These are phyloP conservation scores for Scedosporium aurantiacum DNA, from an alignment of 2,329 filamentous ascomycete species.

Conservation along the genomic window DNA sequence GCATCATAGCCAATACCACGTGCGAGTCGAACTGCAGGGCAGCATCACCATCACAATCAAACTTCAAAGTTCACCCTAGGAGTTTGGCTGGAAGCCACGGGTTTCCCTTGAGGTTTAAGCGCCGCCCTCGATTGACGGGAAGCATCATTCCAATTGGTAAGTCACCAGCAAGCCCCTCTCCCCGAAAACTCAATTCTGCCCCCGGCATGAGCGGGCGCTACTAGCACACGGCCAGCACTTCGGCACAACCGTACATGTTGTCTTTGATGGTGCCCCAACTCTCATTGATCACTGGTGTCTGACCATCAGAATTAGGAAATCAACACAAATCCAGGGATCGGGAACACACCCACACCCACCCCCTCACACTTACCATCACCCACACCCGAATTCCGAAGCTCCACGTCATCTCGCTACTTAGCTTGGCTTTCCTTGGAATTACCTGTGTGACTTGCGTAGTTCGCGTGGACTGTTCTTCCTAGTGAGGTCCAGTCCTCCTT, in stretches of 20 bases:
- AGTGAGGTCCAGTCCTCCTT: not conserved
- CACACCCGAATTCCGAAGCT: not conserved
- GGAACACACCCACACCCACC: not conserved
- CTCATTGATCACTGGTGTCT: not conserved
- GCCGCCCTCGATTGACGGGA: not conserved
- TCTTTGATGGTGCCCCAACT: not conserved
- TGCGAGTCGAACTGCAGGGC: not conserved
- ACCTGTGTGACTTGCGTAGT: not conserved
- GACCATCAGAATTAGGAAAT: not conserved
- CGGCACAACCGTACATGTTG: not conserved
- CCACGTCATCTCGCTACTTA: constrained; percentile 3
- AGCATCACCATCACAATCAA: not conserved
- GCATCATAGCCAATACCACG: not conserved
- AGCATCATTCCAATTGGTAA: not conserved
- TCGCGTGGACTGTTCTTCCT: not conserved
- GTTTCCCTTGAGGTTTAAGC: not conserved
- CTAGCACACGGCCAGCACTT: not conserved
- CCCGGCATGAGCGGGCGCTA: not conserved
- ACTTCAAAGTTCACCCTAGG: not conserved
- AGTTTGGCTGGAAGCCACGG: not conserved
- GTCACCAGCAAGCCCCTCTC: not conserved
- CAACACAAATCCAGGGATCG: not conserved
- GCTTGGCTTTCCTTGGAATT: not conserved
- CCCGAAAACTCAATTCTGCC: not conserved
- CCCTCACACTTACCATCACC: no score